Evolutionary conservation across 2,329 filamentous ascomycete genomes (phyloP).

Genomic region (Ophiostoma tasmaniense): DNA sequence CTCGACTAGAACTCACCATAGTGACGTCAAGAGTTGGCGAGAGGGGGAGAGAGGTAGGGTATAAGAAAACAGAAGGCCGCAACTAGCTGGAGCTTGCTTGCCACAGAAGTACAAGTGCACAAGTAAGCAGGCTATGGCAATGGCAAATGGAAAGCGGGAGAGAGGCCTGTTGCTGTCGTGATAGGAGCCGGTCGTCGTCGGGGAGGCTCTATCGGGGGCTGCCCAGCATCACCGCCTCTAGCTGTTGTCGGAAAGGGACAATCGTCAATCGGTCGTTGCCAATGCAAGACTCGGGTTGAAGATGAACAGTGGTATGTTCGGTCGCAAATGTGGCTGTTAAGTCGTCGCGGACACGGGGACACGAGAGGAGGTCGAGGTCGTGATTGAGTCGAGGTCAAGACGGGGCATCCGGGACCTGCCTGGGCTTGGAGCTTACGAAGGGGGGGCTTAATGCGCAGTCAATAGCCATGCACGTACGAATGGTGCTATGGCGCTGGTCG

Average conservation of each 20-base stretch:
- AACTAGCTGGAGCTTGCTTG: neutral
- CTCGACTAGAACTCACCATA: neutral
- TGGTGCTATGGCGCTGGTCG: neutral
- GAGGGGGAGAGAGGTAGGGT: neutral
- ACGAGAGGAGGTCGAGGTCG: neutral
- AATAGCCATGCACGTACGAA: neutral
- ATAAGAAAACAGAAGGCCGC: neutral
- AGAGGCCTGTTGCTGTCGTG: neutral
- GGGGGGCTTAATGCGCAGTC: neutral
- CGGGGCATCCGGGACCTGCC: neutral
- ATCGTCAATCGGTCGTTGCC: neutral
- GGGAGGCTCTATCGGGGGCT: neutral
- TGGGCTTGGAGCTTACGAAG: constrained; percentile 6
- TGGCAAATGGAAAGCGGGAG: neutral
- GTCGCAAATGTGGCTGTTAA: neutral
- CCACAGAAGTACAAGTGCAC: neutral
- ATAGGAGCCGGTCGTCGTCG: neutral
- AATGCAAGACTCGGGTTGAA: neutral
- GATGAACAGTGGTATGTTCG: neutral
- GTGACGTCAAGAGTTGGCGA: neutral
- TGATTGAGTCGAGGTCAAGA: neutral
- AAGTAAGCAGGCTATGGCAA: neutral
- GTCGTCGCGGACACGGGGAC: neutral
- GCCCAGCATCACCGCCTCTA: constrained; percentile 4
- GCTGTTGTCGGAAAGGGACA: neutral